phyloP scores from a whole-genome alignment of 345 rosid species.

The sweet orange (Citrus sinensis) region DNA sequence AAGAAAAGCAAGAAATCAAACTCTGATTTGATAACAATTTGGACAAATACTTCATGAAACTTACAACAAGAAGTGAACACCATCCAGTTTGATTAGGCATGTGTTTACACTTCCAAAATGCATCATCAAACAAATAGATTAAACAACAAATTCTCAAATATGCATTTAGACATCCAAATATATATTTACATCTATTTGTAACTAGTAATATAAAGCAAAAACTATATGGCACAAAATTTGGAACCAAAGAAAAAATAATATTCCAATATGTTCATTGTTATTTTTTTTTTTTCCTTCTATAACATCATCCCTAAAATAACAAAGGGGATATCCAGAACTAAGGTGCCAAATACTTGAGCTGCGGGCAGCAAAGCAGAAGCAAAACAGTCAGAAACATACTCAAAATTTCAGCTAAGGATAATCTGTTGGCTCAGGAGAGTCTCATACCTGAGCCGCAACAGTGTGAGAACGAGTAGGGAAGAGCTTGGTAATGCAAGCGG shows the following conservation, averaged over 20 bases:
- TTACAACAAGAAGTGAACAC: neutral
- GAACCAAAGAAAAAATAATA: neutral
- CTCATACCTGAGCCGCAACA: slow-evolving; percentile 91
- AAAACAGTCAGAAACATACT: neutral
- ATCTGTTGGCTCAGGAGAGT: too few relatives aligned
- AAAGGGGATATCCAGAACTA: neutral
- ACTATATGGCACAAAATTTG: neutral
- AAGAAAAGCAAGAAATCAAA: neutral
- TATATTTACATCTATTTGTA: neutral
- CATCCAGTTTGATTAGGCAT: neutral
- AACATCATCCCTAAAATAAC: neutral
- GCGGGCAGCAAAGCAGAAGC: neutral
- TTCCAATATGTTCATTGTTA: neutral
- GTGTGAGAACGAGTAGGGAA: slow-evolving; percentile 97
- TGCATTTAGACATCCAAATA: neutral
- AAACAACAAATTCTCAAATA: neutral
- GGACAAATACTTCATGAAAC: neutral
- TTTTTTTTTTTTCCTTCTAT: too few relatives aligned
- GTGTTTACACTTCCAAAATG: neutral
- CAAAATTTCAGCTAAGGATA: neutral
- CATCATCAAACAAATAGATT: neutral
- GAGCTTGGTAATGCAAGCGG: slow-evolving; percentile 98
- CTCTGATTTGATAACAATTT: neutral
- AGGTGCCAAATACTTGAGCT: too few relatives aligned
- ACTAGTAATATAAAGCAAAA: neutral